These are phyloP conservation scores for Claviceps spartinae DNA, from an alignment of 2,329 filamentous ascomycete genomes.

Conservation along the genomic window DNA sequence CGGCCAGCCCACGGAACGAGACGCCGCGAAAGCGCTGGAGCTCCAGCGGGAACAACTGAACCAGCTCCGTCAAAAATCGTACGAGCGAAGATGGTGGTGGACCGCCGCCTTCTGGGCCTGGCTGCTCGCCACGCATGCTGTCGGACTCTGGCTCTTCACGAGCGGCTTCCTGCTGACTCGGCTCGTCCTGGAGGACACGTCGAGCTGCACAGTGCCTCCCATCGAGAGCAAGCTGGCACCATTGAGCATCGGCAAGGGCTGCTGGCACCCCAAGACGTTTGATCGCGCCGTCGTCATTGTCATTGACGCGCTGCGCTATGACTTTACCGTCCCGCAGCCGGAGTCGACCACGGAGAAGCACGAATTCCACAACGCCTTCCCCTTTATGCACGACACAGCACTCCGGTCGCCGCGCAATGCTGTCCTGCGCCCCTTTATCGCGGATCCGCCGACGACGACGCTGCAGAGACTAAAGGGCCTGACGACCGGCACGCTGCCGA, in stretches of 20 bases:
- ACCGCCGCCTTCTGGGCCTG: slow-evolving; percentile 55
- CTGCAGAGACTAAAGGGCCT: slow-evolving; percentile 85
- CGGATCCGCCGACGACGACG: slow-evolving; percentile 88
- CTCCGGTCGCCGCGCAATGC: slow-evolving; percentile 63
- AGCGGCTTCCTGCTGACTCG: slow-evolving; percentile 89
- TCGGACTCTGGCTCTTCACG: slow-evolving; percentile 84
- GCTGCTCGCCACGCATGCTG: slow-evolving; percentile 59
- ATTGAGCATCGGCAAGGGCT: slow-evolving; percentile 48
- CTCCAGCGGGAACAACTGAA: slow-evolving; percentile 34
- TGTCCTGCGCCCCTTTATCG: slow-evolving; percentile 87
- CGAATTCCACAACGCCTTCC: slow-evolving; percentile 73
- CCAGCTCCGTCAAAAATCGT: slow-evolving; percentile 31
- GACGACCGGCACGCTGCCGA: slow-evolving; percentile 88
- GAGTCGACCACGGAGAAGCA: slow-evolving; percentile 17
- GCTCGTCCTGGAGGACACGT: slow-evolving; percentile 64
- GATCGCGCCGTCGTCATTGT: slow-evolving; percentile 82
- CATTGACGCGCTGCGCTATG: slow-evolving; percentile 88
- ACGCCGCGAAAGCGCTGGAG: slow-evolving; percentile 26
- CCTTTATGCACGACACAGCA: slow-evolving; percentile 75
- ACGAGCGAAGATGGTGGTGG: slow-evolving; percentile 42
- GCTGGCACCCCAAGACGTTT: slow-evolving; percentile 93
- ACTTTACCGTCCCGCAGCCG: slow-evolving; percentile 73
- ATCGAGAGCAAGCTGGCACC: slow-evolving; percentile 33
- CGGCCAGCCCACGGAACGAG: slow-evolving; percentile 18
- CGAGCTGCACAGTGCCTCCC: slow-evolving; percentile 55